Conservation (phyloP, 2,329 filamentous ascomycete species). For the Colletotrichum siamense region DNA sequence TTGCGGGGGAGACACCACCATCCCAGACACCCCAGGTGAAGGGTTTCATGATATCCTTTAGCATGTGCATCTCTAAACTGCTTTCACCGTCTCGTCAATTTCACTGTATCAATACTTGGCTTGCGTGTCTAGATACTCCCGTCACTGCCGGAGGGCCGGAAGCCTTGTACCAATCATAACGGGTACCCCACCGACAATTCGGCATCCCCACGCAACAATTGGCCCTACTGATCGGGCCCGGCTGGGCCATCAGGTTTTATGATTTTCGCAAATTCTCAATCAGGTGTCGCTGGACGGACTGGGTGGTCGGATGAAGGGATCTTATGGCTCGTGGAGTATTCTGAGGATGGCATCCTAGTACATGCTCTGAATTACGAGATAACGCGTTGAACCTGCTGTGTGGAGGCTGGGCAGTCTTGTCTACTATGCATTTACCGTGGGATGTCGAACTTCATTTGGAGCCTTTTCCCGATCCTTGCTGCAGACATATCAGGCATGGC, state of each 20-base stretch:
- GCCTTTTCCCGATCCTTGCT: background rate
- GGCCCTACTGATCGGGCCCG: background rate
- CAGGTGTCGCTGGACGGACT: background rate
- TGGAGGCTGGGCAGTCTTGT: accelerated
- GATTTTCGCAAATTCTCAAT: background rate
- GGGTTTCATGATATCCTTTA: background rate
- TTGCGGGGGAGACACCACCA: background rate
- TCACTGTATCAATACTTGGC: background rate
- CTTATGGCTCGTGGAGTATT: accelerated
- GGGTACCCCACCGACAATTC: background rate
- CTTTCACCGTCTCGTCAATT: background rate
- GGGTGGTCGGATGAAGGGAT: background rate
- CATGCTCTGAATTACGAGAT: accelerated
- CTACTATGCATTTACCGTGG: background rate
- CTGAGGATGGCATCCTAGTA: background rate
- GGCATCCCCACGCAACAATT: background rate
- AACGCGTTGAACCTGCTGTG: background rate
- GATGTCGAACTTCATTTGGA: accelerated
- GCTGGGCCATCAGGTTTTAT: background rate
- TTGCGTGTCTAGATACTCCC: background rate
- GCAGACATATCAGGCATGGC: background rate
- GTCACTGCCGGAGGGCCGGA: background rate
- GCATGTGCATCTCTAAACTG: background rate
- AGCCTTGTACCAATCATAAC: background rate
- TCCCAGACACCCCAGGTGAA: background rate